Evolutionary conservation across 441 rosid genomes (phyloP).

Genomic region (Croton laevigatus): DNA sequence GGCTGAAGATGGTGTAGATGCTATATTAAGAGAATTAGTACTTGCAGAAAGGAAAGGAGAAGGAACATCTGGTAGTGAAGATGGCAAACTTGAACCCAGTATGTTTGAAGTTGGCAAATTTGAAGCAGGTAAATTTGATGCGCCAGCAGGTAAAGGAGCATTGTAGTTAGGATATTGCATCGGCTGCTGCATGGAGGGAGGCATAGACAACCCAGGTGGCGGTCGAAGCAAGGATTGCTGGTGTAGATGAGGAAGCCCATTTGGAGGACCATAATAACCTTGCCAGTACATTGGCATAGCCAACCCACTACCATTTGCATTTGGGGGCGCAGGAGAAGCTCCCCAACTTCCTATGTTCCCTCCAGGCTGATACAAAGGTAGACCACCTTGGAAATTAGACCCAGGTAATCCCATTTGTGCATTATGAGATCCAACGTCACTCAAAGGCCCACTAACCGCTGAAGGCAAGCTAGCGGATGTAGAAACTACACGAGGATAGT

Average conservation of each 20-base stretch:
- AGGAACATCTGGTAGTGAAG: constrained; percentile 49
- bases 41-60: constrained; percentile 44
- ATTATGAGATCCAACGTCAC: constrained; percentile 53
- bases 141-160: constrained; percentile 46
- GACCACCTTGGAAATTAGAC: constrained; percentile 60
- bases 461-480: constrained; percentile 58
- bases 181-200: constrained; percentile 64
- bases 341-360: constrained; percentile 81
- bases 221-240: constrained; percentile 80
- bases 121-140: constrained; percentile 36
- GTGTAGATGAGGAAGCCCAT: constrained; percentile 70
- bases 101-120: constrained; percentile 24
- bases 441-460: constrained; percentile 44
- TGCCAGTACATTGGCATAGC: constrained; percentile 86
- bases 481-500: constrained; percentile 62
- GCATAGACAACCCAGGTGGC: constrained; percentile 69
- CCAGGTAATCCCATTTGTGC: constrained; percentile 61
- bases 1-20: constrained; percentile 23
- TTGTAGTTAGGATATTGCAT: constrained; percentile 71
- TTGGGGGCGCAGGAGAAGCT: constrained; percentile 58
- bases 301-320: constrained; percentile 58
- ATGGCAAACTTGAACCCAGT: constrained; percentile 23
- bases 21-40: constrained; percentile 29
- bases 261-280: constrained; percentile 76
- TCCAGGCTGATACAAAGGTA: constrained; percentile 88